phyloP scores from a whole-genome alignment of 2,329 filamentous ascomycete species.

The Colletotrichum liriopes region DNA sequence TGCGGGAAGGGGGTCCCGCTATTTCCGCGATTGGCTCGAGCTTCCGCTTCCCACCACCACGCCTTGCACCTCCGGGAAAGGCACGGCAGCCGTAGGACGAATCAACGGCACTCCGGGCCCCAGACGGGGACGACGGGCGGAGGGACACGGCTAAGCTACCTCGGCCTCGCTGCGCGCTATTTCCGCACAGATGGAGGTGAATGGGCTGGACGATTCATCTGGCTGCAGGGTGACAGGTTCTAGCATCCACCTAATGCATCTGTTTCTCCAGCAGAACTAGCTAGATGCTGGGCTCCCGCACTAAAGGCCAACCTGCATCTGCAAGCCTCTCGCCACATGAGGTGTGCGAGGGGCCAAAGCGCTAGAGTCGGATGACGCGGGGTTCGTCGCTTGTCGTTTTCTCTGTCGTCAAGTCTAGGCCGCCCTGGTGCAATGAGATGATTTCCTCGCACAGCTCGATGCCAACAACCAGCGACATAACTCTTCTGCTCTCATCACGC shows the following conservation, averaged over 20 bases:
- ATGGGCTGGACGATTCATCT: neutral
- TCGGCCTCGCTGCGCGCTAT: neutral
- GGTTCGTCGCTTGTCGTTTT: constrained; percentile 2
- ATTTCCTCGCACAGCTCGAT: too few species aligned
- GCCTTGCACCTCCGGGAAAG: constrained; percentile 3
- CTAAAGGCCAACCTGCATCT: constrained; percentile 15
- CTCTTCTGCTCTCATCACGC: too few species aligned
- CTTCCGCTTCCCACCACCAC: constrained; percentile 6
- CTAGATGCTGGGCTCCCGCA: constrained; percentile 1
- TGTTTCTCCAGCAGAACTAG: constrained; percentile 21
- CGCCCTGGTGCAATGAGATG: too few species aligned
- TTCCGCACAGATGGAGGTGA: too few species aligned
- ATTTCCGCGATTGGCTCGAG: constrained; percentile 38
- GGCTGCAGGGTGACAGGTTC: constrained; percentile 18
- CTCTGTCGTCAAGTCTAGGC: too few species aligned
- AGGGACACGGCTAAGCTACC: neutral
- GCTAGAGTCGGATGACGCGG: constrained; percentile 29
- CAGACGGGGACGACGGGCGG: neutral
- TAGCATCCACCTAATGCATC: constrained; percentile 4
- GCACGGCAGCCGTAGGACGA: constrained; percentile 1
- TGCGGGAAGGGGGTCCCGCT: constrained; percentile 16
- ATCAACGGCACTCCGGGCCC: constrained; percentile 2
- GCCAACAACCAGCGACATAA: too few species aligned
- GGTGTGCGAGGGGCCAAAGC: constrained; percentile 26
- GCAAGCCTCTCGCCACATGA: constrained; percentile 38